Base-by-base conservation (phyloP, 306 rosid genomes). In the Quercus parvula region DNA sequence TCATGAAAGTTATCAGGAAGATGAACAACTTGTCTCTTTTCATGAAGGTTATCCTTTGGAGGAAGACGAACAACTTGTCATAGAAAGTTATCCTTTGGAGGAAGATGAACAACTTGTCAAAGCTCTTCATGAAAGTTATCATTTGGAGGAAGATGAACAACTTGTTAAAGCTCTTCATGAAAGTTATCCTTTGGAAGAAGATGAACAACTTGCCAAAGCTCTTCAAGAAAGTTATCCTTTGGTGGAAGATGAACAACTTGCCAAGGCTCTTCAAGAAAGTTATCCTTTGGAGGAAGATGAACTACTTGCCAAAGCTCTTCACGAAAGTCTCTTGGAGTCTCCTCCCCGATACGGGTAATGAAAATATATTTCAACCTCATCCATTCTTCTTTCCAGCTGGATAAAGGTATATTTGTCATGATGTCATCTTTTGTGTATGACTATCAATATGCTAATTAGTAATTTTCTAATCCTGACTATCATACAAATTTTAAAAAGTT, bases 271-370 rank as follows among this genome's bases (percentile, higher is more conserved):
- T 13, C 54, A 2, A 49, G 46, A 38, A 38, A 38, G 46, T 38
- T 38, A 38, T 7, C 46, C 46, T 38, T 85, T 85, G 70, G 98
- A 90, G 81, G 98, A 94, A 83, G 99, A 95, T 86, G 97, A 96
- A 85, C 97, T 84, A 79, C 93, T 93, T 80, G 99, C 99, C 30
- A 87, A 83, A 85, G 99, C 99, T 67, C 83, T 93, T 84, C 96
- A 96, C 80, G 98, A 93, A 87, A 96, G 97, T 82, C 83, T 91
- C 81, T 86, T 78, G 46, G 77, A 70, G 74, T 89, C 94, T 80
- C 91, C 92, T 81, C 93, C 94, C 11, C 46, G 46, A 83, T 31
- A 81, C 64, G 84, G 84, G 87, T n/a, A 61, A 46, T 11, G 87
- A 88, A 71, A 90, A 89, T 69, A 71, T 77, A 44, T 89, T 84